phyloP scores from a whole-genome alignment of 2,329 filamentous ascomycete species.

The Tolypocladium endophyticum region DNA sequence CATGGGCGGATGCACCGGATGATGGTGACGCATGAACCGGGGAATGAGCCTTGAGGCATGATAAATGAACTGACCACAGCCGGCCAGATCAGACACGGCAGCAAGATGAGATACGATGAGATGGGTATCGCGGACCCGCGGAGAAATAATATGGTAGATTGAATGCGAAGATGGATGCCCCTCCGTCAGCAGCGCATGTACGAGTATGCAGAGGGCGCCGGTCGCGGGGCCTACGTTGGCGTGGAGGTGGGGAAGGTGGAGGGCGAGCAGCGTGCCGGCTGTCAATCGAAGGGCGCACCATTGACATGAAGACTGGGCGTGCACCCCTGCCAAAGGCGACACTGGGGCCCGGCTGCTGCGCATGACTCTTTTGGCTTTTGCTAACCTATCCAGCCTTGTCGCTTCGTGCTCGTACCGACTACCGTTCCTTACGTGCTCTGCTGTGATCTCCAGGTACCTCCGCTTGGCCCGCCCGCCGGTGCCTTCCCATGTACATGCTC shows the following conservation, averaged over 20 bases:
- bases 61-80: too few relatives aligned
- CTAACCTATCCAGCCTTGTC: neutral
- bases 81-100: too few relatives aligned
- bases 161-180: too few relatives aligned
- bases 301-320: conserved; percentile 16
- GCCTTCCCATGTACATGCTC: neutral
- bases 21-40: too few relatives aligned
- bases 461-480: neutral
- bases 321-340: neutral
- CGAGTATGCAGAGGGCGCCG: neutral
- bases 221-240: neutral
- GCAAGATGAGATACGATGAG: neutral
- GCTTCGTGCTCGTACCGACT: neutral
- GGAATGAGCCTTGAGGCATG: too few relatives aligned
- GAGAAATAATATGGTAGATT: too few relatives aligned
- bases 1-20: too few relatives aligned
- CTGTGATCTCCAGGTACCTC: neutral
- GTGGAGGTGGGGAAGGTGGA: neutral
- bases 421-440: neutral
- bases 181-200: too few relatives aligned
- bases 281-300: conserved; percentile 28
- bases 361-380: neutral
- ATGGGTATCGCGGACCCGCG: too few relatives aligned
- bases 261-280: neutral
- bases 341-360: neutral